Base-by-base conservation (phyloP, 352 stramenopile genomes). In the Pythium rhizo-oryzae region DNA sequence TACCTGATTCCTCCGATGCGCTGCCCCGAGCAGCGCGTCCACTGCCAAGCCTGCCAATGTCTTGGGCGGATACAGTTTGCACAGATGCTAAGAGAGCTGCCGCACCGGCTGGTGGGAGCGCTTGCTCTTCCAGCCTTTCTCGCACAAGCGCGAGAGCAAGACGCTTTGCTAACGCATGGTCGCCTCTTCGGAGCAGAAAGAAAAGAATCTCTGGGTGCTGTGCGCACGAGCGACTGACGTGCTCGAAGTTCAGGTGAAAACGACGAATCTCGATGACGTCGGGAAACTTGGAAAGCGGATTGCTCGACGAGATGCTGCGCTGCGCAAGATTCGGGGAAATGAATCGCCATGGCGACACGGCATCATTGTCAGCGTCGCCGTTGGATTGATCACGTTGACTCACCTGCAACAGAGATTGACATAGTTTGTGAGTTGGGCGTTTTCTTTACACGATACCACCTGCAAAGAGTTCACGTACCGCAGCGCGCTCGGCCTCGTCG, bases 161-260 rank as follows among this genome's bases (percentile, higher is more conserved):
- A 13, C 60, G 24, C 60, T 87, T 94, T 1, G 78, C 81, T 15
- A 76, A 41, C 21, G 72, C 60, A 18, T 82, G 50, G 44, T 91
- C 79, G 0, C 76, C 77, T 67, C 86, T 71, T 33, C 86, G 79
- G 30, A 92, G 52, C 9, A 94, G 65, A 57, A 94, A 94, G 13
- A 81, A 71, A 5, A 94, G 24, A n/a, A 94, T 84, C 43, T 90
- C 82, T 18, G 59, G 67, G 60, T 92, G 79, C 2, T 79, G 81
- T 3, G 82, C 81, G 37, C 80, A 84, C 13, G 84, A 89, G 12
- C 78, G 85, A 51, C 56, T 78, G 23, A 94, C 65, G n/a, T 85
- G 78, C 0, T 65, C 59, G 6, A 92, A 60, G 66, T 94, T 90
- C n/a, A 92, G 59, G 58, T 90, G 78, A 30, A 92, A 72, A 25